Base-by-base conservation (phyloP, 2,329 filamentous ascomycete genomes). In the Colletotrichum phormii region DNA sequence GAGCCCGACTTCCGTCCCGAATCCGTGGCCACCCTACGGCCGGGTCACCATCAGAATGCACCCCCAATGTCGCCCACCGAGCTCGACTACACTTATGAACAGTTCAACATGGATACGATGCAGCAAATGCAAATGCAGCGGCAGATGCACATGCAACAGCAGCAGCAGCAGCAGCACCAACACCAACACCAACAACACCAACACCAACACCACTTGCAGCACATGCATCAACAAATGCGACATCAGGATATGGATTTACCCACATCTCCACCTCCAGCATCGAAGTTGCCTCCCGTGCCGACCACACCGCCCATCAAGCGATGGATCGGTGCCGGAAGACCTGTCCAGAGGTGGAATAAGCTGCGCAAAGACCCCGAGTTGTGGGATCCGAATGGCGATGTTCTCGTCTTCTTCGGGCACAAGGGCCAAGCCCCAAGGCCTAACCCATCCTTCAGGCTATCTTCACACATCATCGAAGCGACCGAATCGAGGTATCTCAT, bases 301-400 rank as follows among this genome's bases (percentile, higher is more conserved):
- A 77, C 74, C 11, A 75, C 80, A 18, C 84, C 86, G 0, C 81
- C 83, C 3, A 85, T 89, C 70, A 88, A 86, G 76, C 86, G 87
- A 13, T 90, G 88, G 88, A 81, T 86, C 13, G 88, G 88, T 0
- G 82, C 80, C 3, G 87, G 88, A 0, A 80, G 85, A 15, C 83
- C 86, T 0, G 83, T 86, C 0, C 84, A 87, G 63, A 81, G 84
- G 35, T 90, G 88, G 88, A 89, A 89, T 75, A 89, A 89, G 77
- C 81, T 90, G 2, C 84, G 87, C 11, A 89, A 90, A 77, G 89
- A 91, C 61, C 88, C 88, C 1, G 89, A 91, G 75, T 79, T 91
- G 2, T 91, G 89, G 89, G 88, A 91, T 75, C 86, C 86, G 0
- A 88, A 89, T 69, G 89, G 89, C 26, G 89, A 91, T 72, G 89